Base-by-base conservation (phyloP, 768 basidiomycete species). In the Mycena rosella region DNA sequence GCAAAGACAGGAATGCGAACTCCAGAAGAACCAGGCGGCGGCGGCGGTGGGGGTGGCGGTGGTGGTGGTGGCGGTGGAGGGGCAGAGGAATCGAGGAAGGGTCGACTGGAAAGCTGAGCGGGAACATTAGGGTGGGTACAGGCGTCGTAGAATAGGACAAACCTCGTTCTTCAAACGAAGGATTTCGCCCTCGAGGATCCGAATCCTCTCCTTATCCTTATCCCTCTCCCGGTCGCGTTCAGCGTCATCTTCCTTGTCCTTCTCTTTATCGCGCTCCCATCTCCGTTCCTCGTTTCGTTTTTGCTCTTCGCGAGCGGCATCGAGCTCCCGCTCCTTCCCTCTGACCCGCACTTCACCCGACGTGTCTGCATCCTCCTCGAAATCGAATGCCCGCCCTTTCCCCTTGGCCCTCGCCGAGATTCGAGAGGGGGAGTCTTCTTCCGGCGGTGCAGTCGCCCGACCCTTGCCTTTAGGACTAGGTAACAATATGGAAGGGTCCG, bases 141-240 rank as follows among this genome's bases (percentile, higher is more conserved):
- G 34, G 61, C 5, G 22, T 54, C 65, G 49, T 26, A 49, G 13
- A 51, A 52, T 26, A 3, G 24, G 24, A 74, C 74, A 13, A 36
- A 88, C 90, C 85, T 90, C 89, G 73, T 86, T 84, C 69, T 83
- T 88, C 63, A 93, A 78, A 47, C 81, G 74, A 47, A 78, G 78
- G 42, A 93, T 87, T 74, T 95, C 93, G 53, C 86, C 85, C 72
- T 94, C 91, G 6, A 95, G 81, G 63, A 81, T 78, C 68, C 78
- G 82, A 32, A 94, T 93, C 56, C 85, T 83, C 61, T 85, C 87
- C 74, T 91, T 90, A 72, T 93, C 91, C 29, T 77, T 77, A 18
- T 80, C 81, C 32, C 83, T 83, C 69, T 89, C 91, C 45, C 74
- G 71, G 52, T 81, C 76, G 4, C 75, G 72, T 34, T 79, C 72